Base-by-base conservation (phyloP, 192 early-diverging fungal species). In the Entomortierella parvispora region DNA sequence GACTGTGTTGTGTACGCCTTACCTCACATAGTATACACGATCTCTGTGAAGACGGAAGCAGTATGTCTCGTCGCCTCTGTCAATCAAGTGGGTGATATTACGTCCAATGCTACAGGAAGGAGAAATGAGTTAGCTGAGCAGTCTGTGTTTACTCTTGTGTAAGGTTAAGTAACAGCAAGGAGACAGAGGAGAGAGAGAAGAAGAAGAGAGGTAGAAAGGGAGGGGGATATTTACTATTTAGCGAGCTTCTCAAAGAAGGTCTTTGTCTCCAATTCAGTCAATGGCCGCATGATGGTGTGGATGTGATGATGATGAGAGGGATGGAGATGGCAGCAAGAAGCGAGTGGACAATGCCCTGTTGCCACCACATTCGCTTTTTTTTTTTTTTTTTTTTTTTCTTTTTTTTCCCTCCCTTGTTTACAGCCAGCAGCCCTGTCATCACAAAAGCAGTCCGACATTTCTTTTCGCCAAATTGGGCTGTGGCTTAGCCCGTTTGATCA, bases 221-320 rank as follows among this genome's bases (percentile, higher is more conserved):
- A 23, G 42, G 33, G 23, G 33, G 58, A 29, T 32, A 58, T 86
- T 57, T 86, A 93, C 93, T 98, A 98, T 89, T 98, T 97, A 37
- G 97, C 90, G 59, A 99, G 89, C 85, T 99, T 99, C 71, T 97
- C 93, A 76, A 99, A 99, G 62, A 99, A 86, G 23, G 94, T 94
- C 81, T 97, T 96, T 53, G 97, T 97, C 81, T 99, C 97, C 82
- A 96, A 93, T 79, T 96, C 93, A 48, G 97, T 99, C 44, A 99
- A 85, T 7, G 96, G 97, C 52, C 97, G 88, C 97, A 99, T 99
- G 52, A 32, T 34, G 15, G 26, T 32, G 32, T 20, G 5, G 5
- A 40, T 40, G 5, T 40, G 37, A 40, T 40, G 37, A 40, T 40
- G 37, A 12, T 12, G 37, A 12, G 12, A 40, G 12, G 37, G 37